Percentiles rank a stretch among this genome's conserved stretches.
These are phyloP conservation scores for Xylariaceae sp. DNA, from an alignment of 2,329 filamentous ascomycete genomes.

Conservation along the genomic window DNA sequence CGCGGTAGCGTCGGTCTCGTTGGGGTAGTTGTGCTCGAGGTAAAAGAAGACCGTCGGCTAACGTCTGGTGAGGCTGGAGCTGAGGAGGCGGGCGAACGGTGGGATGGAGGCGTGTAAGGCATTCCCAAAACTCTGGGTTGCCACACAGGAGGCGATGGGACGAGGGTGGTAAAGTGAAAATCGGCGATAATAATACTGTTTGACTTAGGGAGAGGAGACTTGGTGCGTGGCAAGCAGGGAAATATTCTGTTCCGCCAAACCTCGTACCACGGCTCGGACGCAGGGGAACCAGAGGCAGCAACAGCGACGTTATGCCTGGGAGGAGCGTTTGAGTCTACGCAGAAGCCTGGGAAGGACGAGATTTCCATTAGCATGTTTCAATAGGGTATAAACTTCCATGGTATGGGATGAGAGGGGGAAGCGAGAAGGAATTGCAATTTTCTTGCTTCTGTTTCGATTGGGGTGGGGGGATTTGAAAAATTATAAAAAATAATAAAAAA, in stretches of 20 bases:
- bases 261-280: slow-evolving; percentile 35
- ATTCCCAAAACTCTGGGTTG: slow-evolving; percentile 58
- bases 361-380: slow-evolving; percentile 41
- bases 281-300: slow-evolving; percentile 21
- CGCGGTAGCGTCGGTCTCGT: slow-evolving; percentile 63
- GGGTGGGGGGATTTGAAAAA: slow-evolving; percentile 4
- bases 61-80: slow-evolving; percentile 60
- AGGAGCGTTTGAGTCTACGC: slow-evolving; percentile 34
- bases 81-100: slow-evolving; percentile 67
- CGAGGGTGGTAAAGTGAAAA: slow-evolving; percentile 27
- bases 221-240: slow-evolving; percentile 37
- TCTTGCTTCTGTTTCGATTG: slow-evolving; percentile 7
- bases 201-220: slow-evolving; percentile 33
- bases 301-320: slow-evolving; percentile 25
- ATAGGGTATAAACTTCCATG: slow-evolving; percentile 35
- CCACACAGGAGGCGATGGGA: slow-evolving; percentile 36
- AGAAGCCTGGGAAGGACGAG: slow-evolving; percentile 38
- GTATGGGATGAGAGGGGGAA: slow-evolving; percentile 20
- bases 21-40: slow-evolving; percentile 44
- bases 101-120: slow-evolving; percentile 86
- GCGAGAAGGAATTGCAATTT: neutral
- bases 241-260: slow-evolving; percentile 37
- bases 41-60: slow-evolving; percentile 65
- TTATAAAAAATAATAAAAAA: no score
- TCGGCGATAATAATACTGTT: slow-evolving; percentile 36